These are phyloP conservation scores for Betula pendula DNA, from an alignment of 306 rosid species.

Conservation along the genomic window DNA sequence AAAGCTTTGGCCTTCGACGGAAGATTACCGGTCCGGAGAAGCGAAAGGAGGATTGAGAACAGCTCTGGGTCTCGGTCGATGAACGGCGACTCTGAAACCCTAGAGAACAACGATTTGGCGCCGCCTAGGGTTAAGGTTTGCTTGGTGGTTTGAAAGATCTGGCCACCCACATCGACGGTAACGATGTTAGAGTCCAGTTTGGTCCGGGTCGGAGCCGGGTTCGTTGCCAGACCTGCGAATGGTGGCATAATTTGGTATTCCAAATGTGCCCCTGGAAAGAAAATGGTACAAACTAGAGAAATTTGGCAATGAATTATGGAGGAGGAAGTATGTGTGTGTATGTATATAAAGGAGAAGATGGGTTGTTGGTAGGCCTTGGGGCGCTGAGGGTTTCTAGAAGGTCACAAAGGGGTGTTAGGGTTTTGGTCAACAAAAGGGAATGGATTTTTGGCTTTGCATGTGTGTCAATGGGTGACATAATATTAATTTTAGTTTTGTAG, in stretches of 20 bases:
- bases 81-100: constrained; percentile 53
- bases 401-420: not conserved
- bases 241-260: constrained; percentile 47
- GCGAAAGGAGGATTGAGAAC: constrained; percentile 79
- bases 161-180: constrained; percentile 83
- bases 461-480: no score
- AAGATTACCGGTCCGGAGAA: constrained; percentile 84
- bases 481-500: no score
- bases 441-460: not conserved
- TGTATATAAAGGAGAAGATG: not conserved
- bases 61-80: constrained; percentile 88
- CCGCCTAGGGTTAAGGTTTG: constrained; percentile 76
- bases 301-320: not conserved
- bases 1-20: constrained; percentile 75
- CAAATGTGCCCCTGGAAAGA: no score
- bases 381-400: constrained; percentile 34
- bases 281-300: not conserved
- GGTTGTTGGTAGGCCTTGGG: not conserved
- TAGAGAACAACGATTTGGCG: constrained; percentile 52
- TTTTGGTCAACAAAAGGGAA: constrained; percentile 2
- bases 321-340: not conserved
- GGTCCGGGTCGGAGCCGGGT: constrained; percentile 17
- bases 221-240: constrained; percentile 25
- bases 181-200: constrained; percentile 54
- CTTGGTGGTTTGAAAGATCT: constrained; percentile 81